Conservation (phyloP, 2,329 filamentous ascomycete genomes). For the Cryphonectria naterciae region DNA sequence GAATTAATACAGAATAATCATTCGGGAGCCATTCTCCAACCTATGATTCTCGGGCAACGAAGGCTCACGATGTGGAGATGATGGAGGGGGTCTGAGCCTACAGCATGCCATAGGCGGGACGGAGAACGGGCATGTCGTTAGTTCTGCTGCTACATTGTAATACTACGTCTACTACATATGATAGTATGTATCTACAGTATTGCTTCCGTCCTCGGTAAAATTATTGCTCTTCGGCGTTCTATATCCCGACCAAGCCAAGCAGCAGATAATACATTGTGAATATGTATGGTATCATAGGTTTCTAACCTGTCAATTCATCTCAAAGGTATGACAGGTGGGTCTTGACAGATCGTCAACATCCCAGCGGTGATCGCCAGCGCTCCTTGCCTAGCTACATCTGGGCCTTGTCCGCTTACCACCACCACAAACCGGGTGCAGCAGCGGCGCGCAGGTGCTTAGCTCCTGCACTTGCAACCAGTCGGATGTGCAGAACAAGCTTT, state of each 20-base stretch:
- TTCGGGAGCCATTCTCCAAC: background rate
- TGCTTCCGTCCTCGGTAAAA: background rate
- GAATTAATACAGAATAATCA: background rate
- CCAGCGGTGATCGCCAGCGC: background rate
- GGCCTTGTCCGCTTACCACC: background rate
- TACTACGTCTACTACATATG: background rate
- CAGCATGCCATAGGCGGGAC: background rate
- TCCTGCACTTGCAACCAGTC: background rate
- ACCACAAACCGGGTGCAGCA: background rate
- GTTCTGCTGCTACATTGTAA: background rate
- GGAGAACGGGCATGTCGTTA: background rate
- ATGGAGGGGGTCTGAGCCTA: background rate
- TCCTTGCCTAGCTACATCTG: background rate
- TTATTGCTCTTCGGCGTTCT: background rate
- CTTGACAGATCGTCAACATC: background rate
- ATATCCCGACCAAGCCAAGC: background rate
- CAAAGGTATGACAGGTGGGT: background rate
- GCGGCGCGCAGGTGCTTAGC: background rate
- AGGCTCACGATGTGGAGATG: background rate
- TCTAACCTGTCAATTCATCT: background rate
- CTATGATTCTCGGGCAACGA: background rate
- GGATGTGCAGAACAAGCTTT: background rate
- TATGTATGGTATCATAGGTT: background rate
- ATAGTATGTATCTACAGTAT: background rate
- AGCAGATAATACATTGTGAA: background rate